Evolutionary conservation across 495 filamentous ascomycete species (phyloP).

Genomic region (Cryomyces antarcticus): DNA sequence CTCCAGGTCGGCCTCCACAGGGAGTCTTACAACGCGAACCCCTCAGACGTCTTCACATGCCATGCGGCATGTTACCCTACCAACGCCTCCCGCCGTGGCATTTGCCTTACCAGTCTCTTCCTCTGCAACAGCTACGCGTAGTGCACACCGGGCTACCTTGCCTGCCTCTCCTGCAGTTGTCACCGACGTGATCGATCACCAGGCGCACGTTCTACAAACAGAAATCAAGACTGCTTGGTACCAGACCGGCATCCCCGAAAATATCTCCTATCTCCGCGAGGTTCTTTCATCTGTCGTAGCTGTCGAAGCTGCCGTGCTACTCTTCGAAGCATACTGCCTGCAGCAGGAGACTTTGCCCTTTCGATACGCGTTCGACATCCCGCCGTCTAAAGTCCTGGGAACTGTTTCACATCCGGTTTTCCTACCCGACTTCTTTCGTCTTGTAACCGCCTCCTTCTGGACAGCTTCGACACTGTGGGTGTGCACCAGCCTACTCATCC

Average conservation of each 20-base stretch:
- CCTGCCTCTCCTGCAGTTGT: constrained; percentile 74
- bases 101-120: too few species aligned
- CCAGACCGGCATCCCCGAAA: constrained; percentile 28
- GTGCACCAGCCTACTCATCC: constrained; percentile 46
- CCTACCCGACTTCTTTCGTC: constrained; percentile 60
- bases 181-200: constrained; percentile 60
- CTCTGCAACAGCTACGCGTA: too few species aligned
- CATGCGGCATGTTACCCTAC: constrained; percentile 28
- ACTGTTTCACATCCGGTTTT: constrained; percentile 30
- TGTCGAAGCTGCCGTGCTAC: constrained; percentile 29
- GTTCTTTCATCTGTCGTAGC: constrained; percentile 26
- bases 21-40: constrained; percentile 27
- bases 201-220: constrained; percentile 41
- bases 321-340: constrained; percentile 39
- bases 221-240: constrained; percentile 24
- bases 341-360: constrained; percentile 42
- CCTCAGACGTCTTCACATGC: constrained; percentile 32
- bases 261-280: constrained; percentile 28
- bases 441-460: constrained; percentile 72
- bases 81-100: too few species aligned
- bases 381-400: constrained; percentile 23
- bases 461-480: constrained; percentile 58
- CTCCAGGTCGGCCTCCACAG: neutral
- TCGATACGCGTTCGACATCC: constrained; percentile 42
- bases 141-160: constrained; percentile 12